Percentiles rank a stretch among this genome's conserved stretches.
Conservation (phyloP, 2,329 filamentous ascomycete species). For the Dothistroma septosporum region DNA sequence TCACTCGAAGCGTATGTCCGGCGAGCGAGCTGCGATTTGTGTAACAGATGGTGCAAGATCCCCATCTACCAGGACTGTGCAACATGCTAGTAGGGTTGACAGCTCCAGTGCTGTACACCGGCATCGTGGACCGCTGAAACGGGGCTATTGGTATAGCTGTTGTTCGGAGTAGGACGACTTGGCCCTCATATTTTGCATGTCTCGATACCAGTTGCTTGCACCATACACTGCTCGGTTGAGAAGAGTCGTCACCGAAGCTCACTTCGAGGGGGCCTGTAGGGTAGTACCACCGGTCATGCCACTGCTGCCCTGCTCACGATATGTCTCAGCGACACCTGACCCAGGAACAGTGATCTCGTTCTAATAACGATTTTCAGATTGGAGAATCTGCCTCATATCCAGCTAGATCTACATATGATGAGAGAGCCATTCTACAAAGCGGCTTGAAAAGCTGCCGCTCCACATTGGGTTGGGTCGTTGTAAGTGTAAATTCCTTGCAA, state of each 20-base stretch:
- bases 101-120: not conserved
- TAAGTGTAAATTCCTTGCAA: not conserved
- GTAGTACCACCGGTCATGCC: not conserved
- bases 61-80: not conserved
- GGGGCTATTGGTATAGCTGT: not conserved
- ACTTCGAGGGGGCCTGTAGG: not conserved
- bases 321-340: not conserved
- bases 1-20: not conserved
- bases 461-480: not conserved
- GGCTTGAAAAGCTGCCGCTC: conserved; percentile 7
- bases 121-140: not conserved
- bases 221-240: too few species aligned
- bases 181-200: not conserved
- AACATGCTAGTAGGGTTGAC: not conserved
- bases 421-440: conserved; percentile 25
- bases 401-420: conserved; percentile 3
- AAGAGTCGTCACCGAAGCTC: not conserved
- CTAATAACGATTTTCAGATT: not conserved
- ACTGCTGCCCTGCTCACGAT: not conserved
- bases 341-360: not conserved
- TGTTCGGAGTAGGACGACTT: not conserved
- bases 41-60: not conserved
- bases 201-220: too few species aligned
- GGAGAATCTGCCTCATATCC: conserved; percentile 1
- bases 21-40: not conserved